Conservation (phyloP, 1,284 basidiomycete genomes). For the Ganoderma leucocontextum region DNA sequence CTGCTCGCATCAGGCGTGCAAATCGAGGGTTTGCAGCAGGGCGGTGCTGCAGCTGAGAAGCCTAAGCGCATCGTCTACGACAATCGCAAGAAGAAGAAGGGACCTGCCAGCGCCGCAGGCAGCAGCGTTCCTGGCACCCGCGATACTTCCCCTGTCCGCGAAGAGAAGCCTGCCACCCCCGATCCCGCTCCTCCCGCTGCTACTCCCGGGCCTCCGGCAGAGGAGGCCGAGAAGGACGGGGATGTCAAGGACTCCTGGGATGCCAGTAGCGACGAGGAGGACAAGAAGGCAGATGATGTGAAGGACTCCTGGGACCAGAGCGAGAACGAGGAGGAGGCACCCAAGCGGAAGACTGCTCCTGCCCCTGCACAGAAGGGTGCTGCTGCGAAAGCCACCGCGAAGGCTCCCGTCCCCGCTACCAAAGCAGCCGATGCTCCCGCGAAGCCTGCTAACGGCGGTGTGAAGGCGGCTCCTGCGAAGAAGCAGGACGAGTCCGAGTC, state of each 20-base stretch:
- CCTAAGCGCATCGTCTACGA: constrained; percentile 83
- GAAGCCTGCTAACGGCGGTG: constrained; percentile 31
- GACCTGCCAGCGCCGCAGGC: constrained; percentile 53
- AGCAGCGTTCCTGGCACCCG: constrained; percentile 46
- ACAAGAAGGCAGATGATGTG: constrained; percentile 48
- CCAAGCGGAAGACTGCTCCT: constrained; percentile 28
- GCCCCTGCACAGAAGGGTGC: constrained; percentile 13
- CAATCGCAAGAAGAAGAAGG: constrained; percentile 83
- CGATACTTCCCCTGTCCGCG: constrained; percentile 48
- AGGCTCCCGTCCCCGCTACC: constrained; percentile 39
- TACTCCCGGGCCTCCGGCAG: constrained; percentile 26
- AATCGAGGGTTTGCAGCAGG: constrained; percentile 85
- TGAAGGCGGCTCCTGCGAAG: constrained; percentile 22
- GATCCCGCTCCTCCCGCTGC: constrained; percentile 48
- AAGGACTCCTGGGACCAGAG: constrained; percentile 91
- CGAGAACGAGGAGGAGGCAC: constrained; percentile 63
- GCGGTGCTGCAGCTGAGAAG: constrained; percentile 45
- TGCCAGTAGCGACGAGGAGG: constrained; percentile 65
- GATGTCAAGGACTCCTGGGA: constrained; percentile 89
- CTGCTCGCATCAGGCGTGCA: constrained; percentile 90
- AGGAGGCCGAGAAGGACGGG: constrained; percentile 31
- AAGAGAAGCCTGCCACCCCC: constrained; percentile 61
- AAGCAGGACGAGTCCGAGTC: background rate
- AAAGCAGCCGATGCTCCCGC: constrained; percentile 40
- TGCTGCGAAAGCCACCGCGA: constrained; percentile 40